These are phyloP conservation scores for Wickerhamomyces ciferrii DNA, from an alignment of 805 yeast genomes.

Conservation along the genomic window DNA sequence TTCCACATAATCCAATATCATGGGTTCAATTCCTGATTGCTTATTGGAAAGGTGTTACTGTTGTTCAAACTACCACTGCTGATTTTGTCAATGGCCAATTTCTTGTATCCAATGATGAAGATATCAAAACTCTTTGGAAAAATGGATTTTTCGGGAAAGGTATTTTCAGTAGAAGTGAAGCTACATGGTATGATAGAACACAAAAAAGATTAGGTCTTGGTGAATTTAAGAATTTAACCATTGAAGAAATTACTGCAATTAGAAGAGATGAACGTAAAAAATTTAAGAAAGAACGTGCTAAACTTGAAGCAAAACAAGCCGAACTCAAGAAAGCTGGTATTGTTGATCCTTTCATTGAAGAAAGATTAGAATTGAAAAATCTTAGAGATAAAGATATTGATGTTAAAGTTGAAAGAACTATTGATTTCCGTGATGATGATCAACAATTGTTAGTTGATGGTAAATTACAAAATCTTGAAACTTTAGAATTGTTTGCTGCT, in stretches of 20 bases:
- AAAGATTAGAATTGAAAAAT: conserved; percentile 24
- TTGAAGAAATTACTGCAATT: conserved; percentile 73
- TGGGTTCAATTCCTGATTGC: conserved; percentile 42
- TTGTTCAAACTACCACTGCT: conserved; percentile 14
- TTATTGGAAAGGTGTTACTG: conserved; percentile 20
- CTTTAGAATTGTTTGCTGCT: conserved; percentile 63
- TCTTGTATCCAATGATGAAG: conserved; percentile 33
- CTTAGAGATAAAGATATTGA: conserved; percentile 25
- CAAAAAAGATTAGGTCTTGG: conserved; percentile 46
- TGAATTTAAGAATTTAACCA: conserved; percentile 30
- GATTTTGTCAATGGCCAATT: conserved; percentile 29
- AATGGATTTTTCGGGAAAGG: conserved; percentile 96
- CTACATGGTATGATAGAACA: conserved; percentile 80
- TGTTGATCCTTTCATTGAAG: conserved; percentile 29
- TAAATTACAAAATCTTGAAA: conserved; percentile 20
- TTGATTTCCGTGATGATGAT: conserved; percentile 30
- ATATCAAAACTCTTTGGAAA: conserved; percentile 63
- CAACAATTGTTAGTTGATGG: conserved; percentile 25
- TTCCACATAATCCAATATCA: conserved; percentile 66
- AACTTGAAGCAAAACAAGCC: conserved; percentile 45
- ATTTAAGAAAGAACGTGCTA: conserved; percentile 66
- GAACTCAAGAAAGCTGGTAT: conserved; percentile 33
- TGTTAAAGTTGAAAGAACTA: conserved; percentile 16
- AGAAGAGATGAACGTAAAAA: conserved; percentile 68
- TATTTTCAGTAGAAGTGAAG: conserved; percentile 81